phyloP scores from a whole-genome alignment of 2,329 filamentous ascomycete species.

The Periconia macrospinosa region DNA sequence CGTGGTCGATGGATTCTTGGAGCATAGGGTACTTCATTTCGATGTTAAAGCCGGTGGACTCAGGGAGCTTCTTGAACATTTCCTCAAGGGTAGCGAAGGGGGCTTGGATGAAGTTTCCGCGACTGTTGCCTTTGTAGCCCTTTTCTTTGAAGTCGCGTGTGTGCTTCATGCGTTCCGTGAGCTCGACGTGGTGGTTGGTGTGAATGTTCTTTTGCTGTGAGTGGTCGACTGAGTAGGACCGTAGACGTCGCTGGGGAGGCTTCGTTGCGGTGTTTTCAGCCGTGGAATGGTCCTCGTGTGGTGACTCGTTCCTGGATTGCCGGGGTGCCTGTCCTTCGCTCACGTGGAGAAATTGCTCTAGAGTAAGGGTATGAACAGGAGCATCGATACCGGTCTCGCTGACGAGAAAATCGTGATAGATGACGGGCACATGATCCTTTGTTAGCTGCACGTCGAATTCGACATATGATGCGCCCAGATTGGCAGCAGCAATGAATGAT shows the following conservation, averaged over 20 bases:
- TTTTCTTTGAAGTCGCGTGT: slow-evolving; percentile 93
- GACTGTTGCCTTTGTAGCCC: slow-evolving; percentile 93
- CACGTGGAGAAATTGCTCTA: slow-evolving; percentile 94
- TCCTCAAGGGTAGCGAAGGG: slow-evolving; percentile 95
- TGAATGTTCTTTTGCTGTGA: slow-evolving; percentile 46
- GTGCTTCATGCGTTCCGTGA: slow-evolving; percentile 91
- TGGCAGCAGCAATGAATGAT: slow-evolving; percentile 95
- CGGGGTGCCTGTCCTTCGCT: slow-evolving; percentile 60
- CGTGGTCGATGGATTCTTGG: slow-evolving; percentile 89
- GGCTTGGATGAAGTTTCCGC: slow-evolving; percentile 92
- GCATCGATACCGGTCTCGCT: slow-evolving; percentile 97
- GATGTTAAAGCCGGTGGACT: slow-evolving; percentile 91
- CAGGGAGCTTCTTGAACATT: slow-evolving; percentile 81
- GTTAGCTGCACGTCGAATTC: slow-evolving; percentile 92
- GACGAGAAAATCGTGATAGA: slow-evolving; percentile 98
- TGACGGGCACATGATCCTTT: slow-evolving; percentile 97
- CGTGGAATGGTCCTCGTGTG: slow-evolving; percentile 23
- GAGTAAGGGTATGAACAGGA: slow-evolving; percentile 88
- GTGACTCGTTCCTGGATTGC: slow-evolving; percentile 52
- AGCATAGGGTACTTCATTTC: slow-evolving; percentile 99
- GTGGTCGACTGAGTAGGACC: slow-evolving; percentile 64
- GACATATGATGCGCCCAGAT: slow-evolving; percentile 76
- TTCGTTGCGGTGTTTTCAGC: slow-evolving; percentile 19
- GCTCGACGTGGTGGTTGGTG: slow-evolving; percentile 50
- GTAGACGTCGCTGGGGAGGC: slow-evolving; percentile 38